phyloP scores from a whole-genome alignment of 2,329 filamentous ascomycete genomes.

The Magnaporthiopsis rhizophila region DNA sequence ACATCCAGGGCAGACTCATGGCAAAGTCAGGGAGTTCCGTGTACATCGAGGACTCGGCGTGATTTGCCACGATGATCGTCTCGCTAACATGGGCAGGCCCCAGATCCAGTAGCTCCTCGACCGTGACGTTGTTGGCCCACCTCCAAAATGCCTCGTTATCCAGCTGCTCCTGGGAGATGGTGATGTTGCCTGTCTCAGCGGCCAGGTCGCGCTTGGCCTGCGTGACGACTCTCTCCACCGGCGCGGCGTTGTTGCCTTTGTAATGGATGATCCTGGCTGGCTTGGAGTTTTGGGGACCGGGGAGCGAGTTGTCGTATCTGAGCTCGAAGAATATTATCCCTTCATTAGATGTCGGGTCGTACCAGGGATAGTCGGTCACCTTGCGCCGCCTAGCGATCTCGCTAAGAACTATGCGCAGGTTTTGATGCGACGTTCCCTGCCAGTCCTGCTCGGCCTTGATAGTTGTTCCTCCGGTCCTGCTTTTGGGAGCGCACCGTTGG shows the following conservation, averaged over 20 bases:
- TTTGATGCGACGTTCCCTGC: background rate
- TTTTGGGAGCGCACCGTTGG: slow-evolving; percentile 7
- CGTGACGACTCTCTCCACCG: background rate
- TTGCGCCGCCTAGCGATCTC: background rate
- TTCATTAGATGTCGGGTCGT: background rate
- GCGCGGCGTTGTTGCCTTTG: background rate
- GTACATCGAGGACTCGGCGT: background rate
- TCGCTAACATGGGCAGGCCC: background rate
- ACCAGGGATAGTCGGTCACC: background rate
- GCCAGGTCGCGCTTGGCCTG: background rate
- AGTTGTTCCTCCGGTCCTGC: background rate
- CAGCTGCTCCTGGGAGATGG: background rate
- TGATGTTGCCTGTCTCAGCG: background rate
- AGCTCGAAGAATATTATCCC: background rate
- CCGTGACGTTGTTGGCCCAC: background rate
- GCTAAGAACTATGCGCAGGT: background rate
- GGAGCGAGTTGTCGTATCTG: background rate
- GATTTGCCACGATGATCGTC: background rate
- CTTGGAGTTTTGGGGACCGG: background rate
- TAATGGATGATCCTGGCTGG: too few relatives aligned
- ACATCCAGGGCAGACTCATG: background rate
- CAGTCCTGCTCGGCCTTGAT: slow-evolving; percentile 15
- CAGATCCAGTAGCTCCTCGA: background rate
- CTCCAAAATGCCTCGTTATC: background rate
- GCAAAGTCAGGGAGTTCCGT: background rate